A percentile compares a stretch with the other conserved stretches of the same genome.
These are phyloP conservation scores for Oryza meyeriana DNA, from an alignment of 176 grass and related monocot species.

Conservation along the genomic window DNA sequence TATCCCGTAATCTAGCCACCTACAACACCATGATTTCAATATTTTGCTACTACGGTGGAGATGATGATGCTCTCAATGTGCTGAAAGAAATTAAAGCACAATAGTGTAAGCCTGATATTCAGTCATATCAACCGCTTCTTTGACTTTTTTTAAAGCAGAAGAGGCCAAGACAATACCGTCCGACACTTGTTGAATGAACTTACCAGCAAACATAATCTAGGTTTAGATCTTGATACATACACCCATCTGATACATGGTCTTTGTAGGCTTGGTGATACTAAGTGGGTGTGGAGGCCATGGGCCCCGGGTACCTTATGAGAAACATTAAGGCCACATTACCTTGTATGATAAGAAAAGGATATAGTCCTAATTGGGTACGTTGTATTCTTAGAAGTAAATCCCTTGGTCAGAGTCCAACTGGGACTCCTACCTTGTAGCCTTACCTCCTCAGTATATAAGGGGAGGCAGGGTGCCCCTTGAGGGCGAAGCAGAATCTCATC, in stretches of 20 bases:
- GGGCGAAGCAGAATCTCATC: too few relatives aligned
- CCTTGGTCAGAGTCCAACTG: too few relatives aligned
- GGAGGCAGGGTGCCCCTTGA: too few relatives aligned
- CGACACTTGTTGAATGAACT: conserved; percentile 53
- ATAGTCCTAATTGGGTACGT: too few relatives aligned
- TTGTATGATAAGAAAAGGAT: too few relatives aligned
- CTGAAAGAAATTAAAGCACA: conserved; percentile 64
- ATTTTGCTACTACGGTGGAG: conserved; percentile 55
- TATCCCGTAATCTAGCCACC: conserved; percentile 47
- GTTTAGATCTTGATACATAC: conserved; percentile 87
- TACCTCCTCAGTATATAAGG: too few relatives aligned
- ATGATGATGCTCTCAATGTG: conserved; percentile 55
- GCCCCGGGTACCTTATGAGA: too few relatives aligned
- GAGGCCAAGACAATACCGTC: conserved; percentile 38
- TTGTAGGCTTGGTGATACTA: conserved; percentile 55
- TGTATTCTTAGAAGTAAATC: too few relatives aligned
- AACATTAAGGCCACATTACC: too few relatives aligned
- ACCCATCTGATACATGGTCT: conserved; percentile 72
- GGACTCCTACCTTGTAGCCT: too few relatives aligned
- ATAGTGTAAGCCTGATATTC: conserved; percentile 72
- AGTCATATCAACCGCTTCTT: conserved; percentile 71
- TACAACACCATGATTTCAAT: conserved; percentile 87
- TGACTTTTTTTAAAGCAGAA: conserved; percentile 56
- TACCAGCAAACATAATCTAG: conserved; percentile 46
- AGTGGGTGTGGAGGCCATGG: too few relatives aligned